Conservation (phyloP, 2,329 filamentous ascomycete genomes). For the Juglanconis oblonga region DNA sequence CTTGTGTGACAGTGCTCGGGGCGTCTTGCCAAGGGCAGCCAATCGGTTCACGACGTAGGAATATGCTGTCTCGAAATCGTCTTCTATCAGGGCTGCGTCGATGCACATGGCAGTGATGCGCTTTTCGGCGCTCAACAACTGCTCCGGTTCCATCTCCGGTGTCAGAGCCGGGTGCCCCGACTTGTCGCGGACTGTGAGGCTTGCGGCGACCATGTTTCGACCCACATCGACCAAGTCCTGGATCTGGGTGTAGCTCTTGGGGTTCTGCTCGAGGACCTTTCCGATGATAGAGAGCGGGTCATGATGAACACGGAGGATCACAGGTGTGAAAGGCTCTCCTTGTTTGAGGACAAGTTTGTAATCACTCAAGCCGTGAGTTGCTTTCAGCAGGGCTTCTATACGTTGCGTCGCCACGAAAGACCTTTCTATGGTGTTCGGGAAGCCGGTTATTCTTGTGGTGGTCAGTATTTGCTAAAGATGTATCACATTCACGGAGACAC, state of each 20-base stretch:
- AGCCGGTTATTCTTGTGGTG: slow-evolving; percentile 55
- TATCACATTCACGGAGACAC: slow-evolving; percentile 25
- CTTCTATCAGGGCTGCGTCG: slow-evolving; percentile 66
- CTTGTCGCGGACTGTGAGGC: slow-evolving; percentile 39
- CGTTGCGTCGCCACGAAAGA: slow-evolving; percentile 50
- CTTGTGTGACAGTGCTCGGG: slow-evolving; percentile 16
- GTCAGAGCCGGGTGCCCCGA: slow-evolving; percentile 23
- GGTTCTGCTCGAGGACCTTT: slow-evolving; percentile 74
- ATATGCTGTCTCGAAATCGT: slow-evolving; percentile 84
- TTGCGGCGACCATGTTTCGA: slow-evolving; percentile 61
- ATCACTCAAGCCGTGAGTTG: slow-evolving; percentile 72
- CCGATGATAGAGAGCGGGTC: slow-evolving; percentile 72
- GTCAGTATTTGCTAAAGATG: background rate
- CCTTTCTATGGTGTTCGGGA: slow-evolving; percentile 54
- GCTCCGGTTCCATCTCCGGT: slow-evolving; percentile 26
- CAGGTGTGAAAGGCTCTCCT: slow-evolving; percentile 75
- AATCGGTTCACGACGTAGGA: slow-evolving; percentile 76
- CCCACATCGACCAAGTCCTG: slow-evolving; percentile 71
- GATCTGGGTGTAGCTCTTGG: slow-evolving; percentile 69
- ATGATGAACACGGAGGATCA: slow-evolving; percentile 71
- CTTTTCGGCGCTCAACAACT: slow-evolving; percentile 48
- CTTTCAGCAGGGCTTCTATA: slow-evolving; percentile 63
- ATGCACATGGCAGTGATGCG: slow-evolving; percentile 79
- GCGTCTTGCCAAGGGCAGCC: slow-evolving; percentile 31
- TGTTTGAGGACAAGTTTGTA: slow-evolving; percentile 78